These are phyloP conservation scores for Fusarium acutatum DNA, from an alignment of 2,329 filamentous ascomycete species.

Conservation along the genomic window DNA sequence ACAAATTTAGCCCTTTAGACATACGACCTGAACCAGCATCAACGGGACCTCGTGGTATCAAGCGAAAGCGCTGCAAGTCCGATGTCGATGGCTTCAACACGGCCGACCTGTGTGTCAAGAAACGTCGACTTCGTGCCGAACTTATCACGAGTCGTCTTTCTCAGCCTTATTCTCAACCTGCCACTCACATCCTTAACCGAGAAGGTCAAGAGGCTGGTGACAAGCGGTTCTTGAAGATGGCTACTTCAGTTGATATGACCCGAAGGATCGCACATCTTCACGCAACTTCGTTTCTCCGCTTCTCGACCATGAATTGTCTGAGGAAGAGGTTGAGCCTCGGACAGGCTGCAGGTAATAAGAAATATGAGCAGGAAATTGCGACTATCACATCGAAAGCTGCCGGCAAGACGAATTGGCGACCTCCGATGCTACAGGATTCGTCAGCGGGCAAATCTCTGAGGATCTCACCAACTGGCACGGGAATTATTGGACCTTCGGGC, in stretches of 20 bases:
- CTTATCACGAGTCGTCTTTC: constrained; percentile 77
- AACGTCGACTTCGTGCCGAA: constrained; percentile 68
- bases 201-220: constrained; percentile 57
- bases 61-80: constrained; percentile 61
- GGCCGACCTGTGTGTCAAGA: constrained; percentile 65
- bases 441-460: constrained; percentile 33
- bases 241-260: constrained; percentile 51
- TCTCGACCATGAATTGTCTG: constrained; percentile 71
- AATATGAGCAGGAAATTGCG: constrained; percentile 40
- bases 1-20: constrained; percentile 9
- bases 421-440: constrained; percentile 32
- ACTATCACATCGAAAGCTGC: constrained; percentile 32
- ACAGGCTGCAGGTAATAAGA: constrained; percentile 43
- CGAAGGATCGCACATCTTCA: constrained; percentile 55
- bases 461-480: constrained; percentile 11
- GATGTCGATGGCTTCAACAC: constrained; percentile 69
- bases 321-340: constrained; percentile 53
- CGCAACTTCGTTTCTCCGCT: constrained; percentile 65
- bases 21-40: background rate
- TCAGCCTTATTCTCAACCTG: constrained; percentile 72
- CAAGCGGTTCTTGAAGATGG: constrained; percentile 59
- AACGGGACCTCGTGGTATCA: constrained; percentile 44
- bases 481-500: constrained; percentile 11
- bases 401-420: constrained; percentile 33
- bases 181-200: constrained; percentile 74